Evolutionary conservation across 768 basidiomycete species (phyloP).

Genomic region (Auriscalpium vulgare): DNA sequence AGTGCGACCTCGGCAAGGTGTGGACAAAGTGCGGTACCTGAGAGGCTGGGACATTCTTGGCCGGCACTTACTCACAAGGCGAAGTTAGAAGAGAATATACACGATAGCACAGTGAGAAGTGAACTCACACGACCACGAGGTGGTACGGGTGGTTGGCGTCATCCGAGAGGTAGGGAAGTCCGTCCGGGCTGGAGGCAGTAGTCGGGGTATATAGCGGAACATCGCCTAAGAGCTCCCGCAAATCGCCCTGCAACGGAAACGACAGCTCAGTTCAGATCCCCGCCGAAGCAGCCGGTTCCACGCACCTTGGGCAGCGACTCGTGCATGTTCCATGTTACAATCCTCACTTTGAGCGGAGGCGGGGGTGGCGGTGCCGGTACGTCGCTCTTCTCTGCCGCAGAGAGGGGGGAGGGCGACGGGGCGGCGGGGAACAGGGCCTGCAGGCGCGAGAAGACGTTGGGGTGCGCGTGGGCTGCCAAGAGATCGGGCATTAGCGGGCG

Average conservation of each 20-base stretch:
- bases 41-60: conserved; percentile 77
- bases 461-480: neutral
- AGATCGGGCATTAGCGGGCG: too few species aligned
- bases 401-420: conserved; percentile 15
- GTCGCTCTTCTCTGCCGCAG: conserved; percentile 17
- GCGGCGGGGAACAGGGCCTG: conserved; percentile 41
- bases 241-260: conserved; percentile 45
- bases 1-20: neutral
- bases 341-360: conserved; percentile 52
- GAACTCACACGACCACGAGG: conserved; percentile 62
- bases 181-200: conserved; percentile 18
- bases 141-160: conserved; percentile 66
- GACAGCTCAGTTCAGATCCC: too few species aligned
- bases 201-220: conserved; percentile 37
- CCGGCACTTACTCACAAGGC: conserved; percentile 37
- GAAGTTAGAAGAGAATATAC: conserved; percentile 19
- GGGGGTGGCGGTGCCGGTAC: conserved; percentile 17
- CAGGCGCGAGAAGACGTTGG: conserved; percentile 37
- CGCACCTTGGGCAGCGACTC: conserved; percentile 68
- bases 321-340: conserved; percentile 84
- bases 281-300: too few species aligned
- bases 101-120: neutral
- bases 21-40: conserved; percentile 33
- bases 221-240: conserved; percentile 61
- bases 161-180: conserved; percentile 38